Percentiles rank a stretch among this genome's conserved stretches.
These are phyloP conservation scores for Xylariaceae sp. DNA, from an alignment of 2,329 filamentous ascomycete genomes.

Conservation along the genomic window DNA sequence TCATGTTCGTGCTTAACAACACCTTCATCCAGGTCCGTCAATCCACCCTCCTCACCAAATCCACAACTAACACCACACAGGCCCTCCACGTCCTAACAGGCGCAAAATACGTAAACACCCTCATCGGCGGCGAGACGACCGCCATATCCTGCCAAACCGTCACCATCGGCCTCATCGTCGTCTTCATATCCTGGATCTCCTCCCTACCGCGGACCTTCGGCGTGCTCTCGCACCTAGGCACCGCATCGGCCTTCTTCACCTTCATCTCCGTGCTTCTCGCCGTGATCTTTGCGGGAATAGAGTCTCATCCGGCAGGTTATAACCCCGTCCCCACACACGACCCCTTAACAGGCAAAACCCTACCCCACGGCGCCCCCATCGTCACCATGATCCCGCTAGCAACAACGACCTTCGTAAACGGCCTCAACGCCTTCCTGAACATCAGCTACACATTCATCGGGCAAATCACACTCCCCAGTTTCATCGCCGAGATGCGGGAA, in stretches of 20 bases:
- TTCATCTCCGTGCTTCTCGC: constrained; percentile 84
- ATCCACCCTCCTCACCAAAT: neutral
- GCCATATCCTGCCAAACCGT: constrained; percentile 67
- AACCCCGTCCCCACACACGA: constrained; percentile 37
- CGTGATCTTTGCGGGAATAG: constrained; percentile 72
- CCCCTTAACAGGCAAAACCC: constrained; percentile 17
- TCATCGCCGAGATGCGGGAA: constrained; percentile 88
- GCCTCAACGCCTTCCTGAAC: constrained; percentile 86
- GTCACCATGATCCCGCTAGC: constrained; percentile 63
- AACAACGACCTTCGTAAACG: constrained; percentile 73
- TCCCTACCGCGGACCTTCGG: constrained; percentile 83
- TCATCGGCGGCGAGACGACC: constrained; percentile 59
- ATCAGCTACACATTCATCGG: constrained; percentile 96
- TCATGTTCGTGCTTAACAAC: constrained; percentile 93
- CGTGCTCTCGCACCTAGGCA: constrained; percentile 72
- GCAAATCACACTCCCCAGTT: constrained; percentile 87
- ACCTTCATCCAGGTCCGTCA: constrained; percentile 70
- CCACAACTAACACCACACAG: constrained; percentile 31
- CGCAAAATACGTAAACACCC: constrained; percentile 85
- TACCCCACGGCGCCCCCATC: constrained; percentile 53
- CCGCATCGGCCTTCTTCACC: constrained; percentile 76
- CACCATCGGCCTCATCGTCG: constrained; percentile 68
- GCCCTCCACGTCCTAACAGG: constrained; percentile 78
- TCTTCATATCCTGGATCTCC: constrained; percentile 68
- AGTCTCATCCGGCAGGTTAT: constrained; percentile 67